Evolutionary conservation across 1,139 yeast genomes (phyloP).

Genomic region (Zygoascus hellenicus): DNA sequence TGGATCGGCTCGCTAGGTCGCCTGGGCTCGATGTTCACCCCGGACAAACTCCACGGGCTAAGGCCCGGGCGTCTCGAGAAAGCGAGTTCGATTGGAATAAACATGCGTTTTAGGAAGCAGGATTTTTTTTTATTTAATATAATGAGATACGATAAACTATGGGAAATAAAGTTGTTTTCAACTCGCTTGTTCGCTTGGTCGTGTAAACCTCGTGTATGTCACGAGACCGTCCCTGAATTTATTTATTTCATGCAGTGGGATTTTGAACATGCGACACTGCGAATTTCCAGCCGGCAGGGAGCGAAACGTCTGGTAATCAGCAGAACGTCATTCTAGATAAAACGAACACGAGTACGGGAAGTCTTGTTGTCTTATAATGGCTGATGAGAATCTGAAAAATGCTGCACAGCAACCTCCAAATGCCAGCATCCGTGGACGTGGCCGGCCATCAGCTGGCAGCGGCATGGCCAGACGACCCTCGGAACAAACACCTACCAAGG

Average conservation of each 20-base stretch:
- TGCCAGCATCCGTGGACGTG: not conserved
- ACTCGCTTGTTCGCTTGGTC: no score
- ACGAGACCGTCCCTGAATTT: no score
- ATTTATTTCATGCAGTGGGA: no score
- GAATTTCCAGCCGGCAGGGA: no score
- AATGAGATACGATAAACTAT: no score
- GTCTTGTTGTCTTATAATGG: not conserved
- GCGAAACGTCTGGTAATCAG: no score
- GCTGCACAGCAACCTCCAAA: no score
- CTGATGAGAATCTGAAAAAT: not conserved
- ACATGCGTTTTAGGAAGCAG: slow-evolving; percentile 22
- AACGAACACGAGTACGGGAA: slow-evolving; percentile 26
- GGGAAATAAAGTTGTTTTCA: no score
- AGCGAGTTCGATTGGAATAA: slow-evolving; percentile 30
- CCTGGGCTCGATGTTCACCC: slow-evolving; percentile 8
- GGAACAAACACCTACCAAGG: not conserved
- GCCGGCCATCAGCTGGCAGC: not conserved
- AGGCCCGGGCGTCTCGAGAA: slow-evolving; percentile 15
- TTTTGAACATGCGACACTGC: no score
- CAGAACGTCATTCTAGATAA: slow-evolving; percentile 27
- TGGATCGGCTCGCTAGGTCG: slow-evolving; percentile 16
- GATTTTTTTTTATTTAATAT: not conserved
- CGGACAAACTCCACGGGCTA: slow-evolving; percentile 1
- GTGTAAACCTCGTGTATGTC: no score
- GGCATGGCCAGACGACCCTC: not conserved